phyloP scores from a whole-genome alignment of 129 eudicot species.

The Deinandra increscens region DNA sequence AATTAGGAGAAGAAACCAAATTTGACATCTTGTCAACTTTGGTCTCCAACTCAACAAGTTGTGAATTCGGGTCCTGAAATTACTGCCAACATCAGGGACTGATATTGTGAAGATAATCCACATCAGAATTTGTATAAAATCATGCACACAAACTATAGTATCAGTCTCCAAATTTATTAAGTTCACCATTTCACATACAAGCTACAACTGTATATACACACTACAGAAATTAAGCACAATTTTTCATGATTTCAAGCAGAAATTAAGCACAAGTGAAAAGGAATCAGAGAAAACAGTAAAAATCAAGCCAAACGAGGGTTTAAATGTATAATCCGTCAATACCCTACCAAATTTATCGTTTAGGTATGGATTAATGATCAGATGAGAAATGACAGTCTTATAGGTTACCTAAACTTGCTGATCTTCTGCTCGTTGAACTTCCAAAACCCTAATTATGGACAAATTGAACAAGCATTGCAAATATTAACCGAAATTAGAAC shows the following conservation, averaged over 20 bases:
- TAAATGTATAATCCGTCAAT: neutral
- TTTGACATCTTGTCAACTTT: too few species aligned
- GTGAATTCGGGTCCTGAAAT: too few species aligned
- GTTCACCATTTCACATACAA: neutral
- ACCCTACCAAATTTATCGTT: neutral
- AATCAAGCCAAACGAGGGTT: neutral
- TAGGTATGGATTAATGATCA: neutral
- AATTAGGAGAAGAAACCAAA: too few species aligned
- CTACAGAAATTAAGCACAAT: neutral
- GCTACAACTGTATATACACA: neutral
- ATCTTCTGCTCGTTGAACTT: neutral
- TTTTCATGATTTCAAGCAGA: neutral
- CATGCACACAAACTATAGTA: neutral
- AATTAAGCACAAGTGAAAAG: neutral
- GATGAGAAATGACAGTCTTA: neutral
- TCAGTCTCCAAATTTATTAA: neutral
- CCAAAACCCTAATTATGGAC: constrained; percentile 13
- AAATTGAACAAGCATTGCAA: neutral
- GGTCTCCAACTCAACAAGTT: too few species aligned
- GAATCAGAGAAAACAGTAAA: neutral
- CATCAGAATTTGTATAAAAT: neutral
- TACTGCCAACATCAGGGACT: neutral
- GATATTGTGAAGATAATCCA: neutral
- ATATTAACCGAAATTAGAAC: neutral
- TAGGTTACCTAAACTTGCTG: neutral